Conservation (phyloP, 352 stramenopile genomes). For the Pythium oligandrum region DNA sequence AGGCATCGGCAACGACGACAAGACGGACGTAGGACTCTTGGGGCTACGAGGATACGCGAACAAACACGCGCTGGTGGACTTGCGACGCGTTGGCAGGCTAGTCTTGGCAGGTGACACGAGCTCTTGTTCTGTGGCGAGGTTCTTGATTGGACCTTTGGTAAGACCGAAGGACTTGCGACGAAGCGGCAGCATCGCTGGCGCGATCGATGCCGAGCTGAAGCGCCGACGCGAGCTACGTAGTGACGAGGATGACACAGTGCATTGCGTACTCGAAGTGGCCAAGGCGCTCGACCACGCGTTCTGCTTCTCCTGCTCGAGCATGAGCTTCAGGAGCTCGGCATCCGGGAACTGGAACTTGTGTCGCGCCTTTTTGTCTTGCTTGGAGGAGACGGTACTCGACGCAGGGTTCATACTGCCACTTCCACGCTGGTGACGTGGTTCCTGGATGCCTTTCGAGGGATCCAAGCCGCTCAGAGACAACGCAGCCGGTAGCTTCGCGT, state of each 20-base stretch:
- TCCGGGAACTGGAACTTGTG: constrained; percentile 68
- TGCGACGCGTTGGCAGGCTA: constrained; percentile 35
- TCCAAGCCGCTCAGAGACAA: constrained; percentile 27
- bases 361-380: constrained; percentile 14
- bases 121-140: constrained; percentile 1
- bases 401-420: constrained; percentile 1
- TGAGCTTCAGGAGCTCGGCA: constrained; percentile 25
- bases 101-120: constrained; percentile 1
- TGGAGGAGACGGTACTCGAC: too few species aligned
- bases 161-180: constrained; percentile 64
- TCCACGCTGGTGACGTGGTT: constrained; percentile 35
- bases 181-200: constrained; percentile 31
- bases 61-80: constrained; percentile 49
- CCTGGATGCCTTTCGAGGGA: constrained; percentile 29
- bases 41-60: constrained; percentile 7
- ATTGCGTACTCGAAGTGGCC: not conserved
- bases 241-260: not conserved
- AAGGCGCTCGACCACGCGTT: constrained; percentile 1
- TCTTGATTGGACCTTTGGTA: constrained; percentile 53
- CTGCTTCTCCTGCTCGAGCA: constrained; percentile 13
- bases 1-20: constrained; percentile 3
- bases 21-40: constrained; percentile 6
- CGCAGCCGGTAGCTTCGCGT: constrained; percentile 3
- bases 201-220: constrained; percentile 22
- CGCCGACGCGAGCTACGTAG: constrained; percentile 9